A percentile compares a stretch with the other conserved stretches of the same genome.
These are phyloP conservation scores for Teratosphaeria viscida DNA, from an alignment of 2,329 filamentous ascomycete genomes.

Conservation along the genomic window DNA sequence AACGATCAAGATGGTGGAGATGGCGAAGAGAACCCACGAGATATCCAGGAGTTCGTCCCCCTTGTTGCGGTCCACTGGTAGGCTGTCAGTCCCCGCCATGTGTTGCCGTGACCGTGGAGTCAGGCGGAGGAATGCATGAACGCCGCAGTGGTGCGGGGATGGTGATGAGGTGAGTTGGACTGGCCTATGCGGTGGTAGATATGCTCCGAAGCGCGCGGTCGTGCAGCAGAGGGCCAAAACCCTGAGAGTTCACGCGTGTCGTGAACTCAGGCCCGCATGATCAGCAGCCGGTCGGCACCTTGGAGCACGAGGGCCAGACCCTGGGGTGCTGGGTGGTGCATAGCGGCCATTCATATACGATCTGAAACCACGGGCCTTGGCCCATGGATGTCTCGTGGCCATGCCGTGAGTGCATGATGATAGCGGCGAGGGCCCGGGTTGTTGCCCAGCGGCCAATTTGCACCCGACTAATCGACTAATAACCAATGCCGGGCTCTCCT, in stretches of 20 bases:
- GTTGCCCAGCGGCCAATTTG: no score
- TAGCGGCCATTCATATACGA: background rate
- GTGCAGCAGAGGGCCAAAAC: no score
- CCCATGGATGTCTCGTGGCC: no score
- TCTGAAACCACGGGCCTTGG: background rate
- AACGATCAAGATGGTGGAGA: background rate
- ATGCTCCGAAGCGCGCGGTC: background rate
- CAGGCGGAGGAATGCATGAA: background rate
- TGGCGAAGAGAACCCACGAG: background rate
- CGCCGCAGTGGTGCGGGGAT: background rate
- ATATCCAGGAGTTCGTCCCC: background rate
- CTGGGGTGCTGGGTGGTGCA: no score
- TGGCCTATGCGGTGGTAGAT: background rate
- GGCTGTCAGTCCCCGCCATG: background rate
- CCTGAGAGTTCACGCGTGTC: no score
- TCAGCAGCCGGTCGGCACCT: background rate
- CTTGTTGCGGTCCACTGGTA: background rate
- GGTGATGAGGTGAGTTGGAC: background rate
- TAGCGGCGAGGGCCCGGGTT: background rate
- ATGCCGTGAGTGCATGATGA: no score
- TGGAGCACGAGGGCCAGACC: background rate
- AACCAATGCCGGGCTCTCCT: no score
- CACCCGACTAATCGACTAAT: no score
- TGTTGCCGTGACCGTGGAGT: background rate
- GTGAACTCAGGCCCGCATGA: background rate